A percentile compares a stretch with the other conserved stretches of the same genome.
Conservation (phyloP, 768 basidiomycete species). For the Lactarius hengduanensis region DNA sequence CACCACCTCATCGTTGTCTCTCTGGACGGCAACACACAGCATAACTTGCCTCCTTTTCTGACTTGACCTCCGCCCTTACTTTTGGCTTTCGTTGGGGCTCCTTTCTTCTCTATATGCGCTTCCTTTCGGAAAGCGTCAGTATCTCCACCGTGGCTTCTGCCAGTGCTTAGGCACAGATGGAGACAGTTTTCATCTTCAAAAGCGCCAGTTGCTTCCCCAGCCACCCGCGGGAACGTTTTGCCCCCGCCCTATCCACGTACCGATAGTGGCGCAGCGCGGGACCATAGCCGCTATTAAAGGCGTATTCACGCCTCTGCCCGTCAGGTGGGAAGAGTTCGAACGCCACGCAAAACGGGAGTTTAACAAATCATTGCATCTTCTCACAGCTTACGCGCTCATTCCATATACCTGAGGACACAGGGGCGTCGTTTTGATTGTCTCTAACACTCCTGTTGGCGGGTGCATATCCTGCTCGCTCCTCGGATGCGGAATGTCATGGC, state of each 20-base stretch:
- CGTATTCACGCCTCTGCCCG: slow-evolving; percentile 81
- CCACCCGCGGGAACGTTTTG: slow-evolving; percentile 47
- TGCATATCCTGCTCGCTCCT: slow-evolving; percentile 37
- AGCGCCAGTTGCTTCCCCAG: slow-evolving; percentile 57
- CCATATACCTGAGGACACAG: slow-evolving; percentile 58
- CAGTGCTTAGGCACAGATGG: slow-evolving; percentile 64
- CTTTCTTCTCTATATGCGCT: slow-evolving; percentile 90
- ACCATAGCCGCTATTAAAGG: slow-evolving; percentile 74
- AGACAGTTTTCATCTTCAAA: slow-evolving; percentile 73
- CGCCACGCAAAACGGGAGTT: slow-evolving; percentile 88
- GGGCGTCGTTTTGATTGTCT: slow-evolving; percentile 72
- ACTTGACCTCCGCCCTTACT: slow-evolving; percentile 68
- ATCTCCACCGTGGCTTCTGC: slow-evolving; percentile 72
- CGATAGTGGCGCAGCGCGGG: slow-evolving; percentile 57
- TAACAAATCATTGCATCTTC: slow-evolving; percentile 71
- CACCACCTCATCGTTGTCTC: no score
- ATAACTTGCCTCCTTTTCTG: slow-evolving; percentile 68
- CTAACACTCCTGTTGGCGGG: slow-evolving; percentile 61
- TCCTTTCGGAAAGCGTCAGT: slow-evolving; percentile 64
- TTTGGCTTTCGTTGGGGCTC: slow-evolving; percentile 98
- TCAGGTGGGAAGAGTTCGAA: slow-evolving; percentile 88
- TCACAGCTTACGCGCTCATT: slow-evolving; percentile 87
- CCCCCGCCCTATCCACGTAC: background rate
- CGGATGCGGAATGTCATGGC: background rate
- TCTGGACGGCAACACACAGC: slow-evolving; percentile 43